A percentile compares a stretch with the other conserved stretches of the same genome.
These are phyloP conservation scores for Cercospora canescens DNA, from an alignment of 2,329 filamentous ascomycete species.

Conservation along the genomic window DNA sequence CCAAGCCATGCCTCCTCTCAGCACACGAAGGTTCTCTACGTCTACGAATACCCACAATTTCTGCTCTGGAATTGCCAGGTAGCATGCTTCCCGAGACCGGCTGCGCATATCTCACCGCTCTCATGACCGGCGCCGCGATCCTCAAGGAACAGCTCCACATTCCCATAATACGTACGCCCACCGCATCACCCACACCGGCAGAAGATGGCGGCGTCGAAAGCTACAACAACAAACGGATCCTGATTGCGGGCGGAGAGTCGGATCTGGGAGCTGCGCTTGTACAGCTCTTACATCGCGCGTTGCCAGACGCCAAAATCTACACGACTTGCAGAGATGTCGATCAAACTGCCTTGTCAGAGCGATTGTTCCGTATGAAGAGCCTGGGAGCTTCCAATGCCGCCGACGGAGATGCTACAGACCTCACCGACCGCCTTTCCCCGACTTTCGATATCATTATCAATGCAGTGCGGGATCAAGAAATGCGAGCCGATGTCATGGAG, in stretches of 20 bases:
- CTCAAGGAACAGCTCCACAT: conserved; percentile 16
- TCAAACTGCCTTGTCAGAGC: background rate
- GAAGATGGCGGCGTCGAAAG: conserved; percentile 11
- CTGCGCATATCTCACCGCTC: conserved; percentile 11
- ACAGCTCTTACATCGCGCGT: conserved; percentile 12
- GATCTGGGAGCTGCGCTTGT: conserved; percentile 8
- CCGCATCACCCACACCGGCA: conserved; percentile 7
- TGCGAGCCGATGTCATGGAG: conserved; percentile 8
- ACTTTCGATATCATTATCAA: conserved; percentile 16
- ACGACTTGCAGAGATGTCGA: background rate
- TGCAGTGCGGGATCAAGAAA: background rate
- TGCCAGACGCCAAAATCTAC: conserved; percentile 6
- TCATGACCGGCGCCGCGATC: conserved; percentile 11
- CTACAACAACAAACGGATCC: conserved; percentile 14
- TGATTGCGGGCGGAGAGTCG: conserved; percentile 13
- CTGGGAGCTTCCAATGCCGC: conserved; percentile 7
- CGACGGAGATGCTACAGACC: background rate
- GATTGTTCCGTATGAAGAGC: background rate
- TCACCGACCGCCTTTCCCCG: conserved; percentile 1
- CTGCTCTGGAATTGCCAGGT: conserved; percentile 12
- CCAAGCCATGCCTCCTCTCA: conserved; percentile 9
- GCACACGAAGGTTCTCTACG: conserved; percentile 8
- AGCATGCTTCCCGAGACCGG: conserved; percentile 12
- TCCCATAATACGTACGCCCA: conserved; percentile 10
- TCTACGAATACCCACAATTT: conserved; percentile 12